Evolutionary conservation across 495 filamentous ascomycete species (phyloP), one percentile per base, ranked within the genome.

Genomic region (Talaromyces adpressus): DNA sequence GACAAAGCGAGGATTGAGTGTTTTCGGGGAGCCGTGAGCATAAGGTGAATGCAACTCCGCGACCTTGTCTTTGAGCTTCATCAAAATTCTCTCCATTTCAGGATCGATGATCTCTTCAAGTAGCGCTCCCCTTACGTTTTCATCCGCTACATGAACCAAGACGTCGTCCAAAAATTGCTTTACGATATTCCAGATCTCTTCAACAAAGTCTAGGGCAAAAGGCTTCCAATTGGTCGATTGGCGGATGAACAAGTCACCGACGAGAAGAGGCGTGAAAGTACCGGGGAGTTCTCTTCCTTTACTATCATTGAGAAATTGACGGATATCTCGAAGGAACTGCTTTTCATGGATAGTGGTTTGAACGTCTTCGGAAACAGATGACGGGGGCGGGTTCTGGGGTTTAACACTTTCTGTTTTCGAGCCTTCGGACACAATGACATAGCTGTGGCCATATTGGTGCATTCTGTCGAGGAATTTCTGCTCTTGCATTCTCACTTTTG

Each of bases 191-290:
- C 70, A 75, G 12, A 72, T 64, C 8, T 41, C 62, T 9, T 69
- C 56, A 45, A 76, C 64, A 59, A 78, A 75, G 6, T 62, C 52
- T 11, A 60, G 30, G 9, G 70, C 73, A 14, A 82, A 67, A 0
- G 16, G 9, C 56, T 74, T 65, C 80, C 78, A 83, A n/a, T 72
- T 68, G 29, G 56, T 62, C 3, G 75, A 79, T 60, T 81, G 78
- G 59, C 79, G 70, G 18, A 64, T 67, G 63, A 82, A 81, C 11
- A 82, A 68, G 57, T 82, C 79, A 11, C 67, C 66, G 9, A 80
- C 66, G 5, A 82, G 62, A 12, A 77, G 62, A 8, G 76, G 75
- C 60, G 79, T 81, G 80, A 62, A 47, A 18, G 41, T 61, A 1
- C 41, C 36, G 4, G 58, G 41, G 16, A 61, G 58, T 61, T 61